Percentiles rank a stretch among this genome's conserved stretches.
phyloP scores from a whole-genome alignment of 345 rosid species.

The Arabidopsis thaliana region DNA sequence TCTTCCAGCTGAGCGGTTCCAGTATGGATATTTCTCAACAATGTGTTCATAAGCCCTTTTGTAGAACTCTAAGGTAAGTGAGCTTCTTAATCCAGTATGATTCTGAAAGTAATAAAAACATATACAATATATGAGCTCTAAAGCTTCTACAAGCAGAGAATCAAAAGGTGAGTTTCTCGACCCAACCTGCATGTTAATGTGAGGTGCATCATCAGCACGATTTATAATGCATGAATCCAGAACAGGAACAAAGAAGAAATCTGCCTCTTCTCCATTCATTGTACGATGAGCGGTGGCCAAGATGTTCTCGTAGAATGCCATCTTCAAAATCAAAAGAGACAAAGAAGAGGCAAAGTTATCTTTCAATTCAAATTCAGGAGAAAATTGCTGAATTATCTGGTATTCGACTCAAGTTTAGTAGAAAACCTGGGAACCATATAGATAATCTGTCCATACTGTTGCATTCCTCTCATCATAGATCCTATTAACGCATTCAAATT shows the following conservation, averaged over 20 bases:
- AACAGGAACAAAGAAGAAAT: slow-evolving; percentile 96
- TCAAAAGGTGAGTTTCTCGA: slow-evolving; percentile 22
- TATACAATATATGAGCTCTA: slow-evolving; percentile 16
- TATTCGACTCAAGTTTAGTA: slow-evolving; percentile 13
- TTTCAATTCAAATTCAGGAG: slow-evolving; percentile 3
- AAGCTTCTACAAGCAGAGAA: slow-evolving; percentile 19
- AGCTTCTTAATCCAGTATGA: slow-evolving; percentile 83
- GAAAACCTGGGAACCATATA: slow-evolving; percentile 90
- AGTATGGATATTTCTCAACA: slow-evolving; percentile 68
- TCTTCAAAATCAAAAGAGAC: slow-evolving; percentile 51
- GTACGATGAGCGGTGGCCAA: slow-evolving; percentile 84
- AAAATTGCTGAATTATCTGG: background rate
- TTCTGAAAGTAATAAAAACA: slow-evolving; percentile 59
- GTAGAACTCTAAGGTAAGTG: slow-evolving; percentile 86
- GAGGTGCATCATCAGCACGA: slow-evolving; percentile 95
- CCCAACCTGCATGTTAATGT: slow-evolving; percentile 71
- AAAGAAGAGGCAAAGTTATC: slow-evolving; percentile 5
- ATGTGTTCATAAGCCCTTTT: slow-evolving; percentile 76
- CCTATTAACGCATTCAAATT: slow-evolving; percentile 87
- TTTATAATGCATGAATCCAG: slow-evolving; percentile 95
- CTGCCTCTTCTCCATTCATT: slow-evolving; percentile 94
- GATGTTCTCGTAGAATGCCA: slow-evolving; percentile 92
- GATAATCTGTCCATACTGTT: slow-evolving; percentile 86
- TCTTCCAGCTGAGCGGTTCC: slow-evolving; percentile 88
- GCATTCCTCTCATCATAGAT: slow-evolving; percentile 78